Evolutionary conservation across 257 asterid species (phyloP), one percentile per base, ranked within the genome.

Genomic region (Anisodus acutangulus): DNA sequence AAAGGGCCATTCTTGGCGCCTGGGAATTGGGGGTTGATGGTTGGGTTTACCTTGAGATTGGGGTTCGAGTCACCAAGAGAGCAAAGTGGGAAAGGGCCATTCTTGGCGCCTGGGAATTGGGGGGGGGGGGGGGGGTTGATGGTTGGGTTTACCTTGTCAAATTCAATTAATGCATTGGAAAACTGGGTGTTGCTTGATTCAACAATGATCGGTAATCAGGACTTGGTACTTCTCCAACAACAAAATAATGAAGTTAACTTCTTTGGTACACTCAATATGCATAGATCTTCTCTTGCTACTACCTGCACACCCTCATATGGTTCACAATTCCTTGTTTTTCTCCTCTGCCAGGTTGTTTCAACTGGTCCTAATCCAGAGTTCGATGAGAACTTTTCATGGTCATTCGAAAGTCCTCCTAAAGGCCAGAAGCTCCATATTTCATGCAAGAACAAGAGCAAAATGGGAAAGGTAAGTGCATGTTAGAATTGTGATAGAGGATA

Each of bases 361-460:
- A 96, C 97, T 43, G 98, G 98, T 57, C 98, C 99, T 82, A 96
- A 95, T 83, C 99, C 99, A 37, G 98, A 93, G 82, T 96, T 98
- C 93, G 99, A 95, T 0, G 99, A 96, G 89, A 96, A 95, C 90
- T 96, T 96, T 83, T 86, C 94, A 0, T 96, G 98, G 99, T 92
- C 98, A 80, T 94, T 94, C 45, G 99, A 96, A 89, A 94, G 99
- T 89, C 99, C 99, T 78, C 99, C 99, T 26, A 96, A 96, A 86
- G 99, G 99, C 87, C 98, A 94, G 94, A 97, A 97, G 90, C 97
- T 97, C 84, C 99, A 97, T 87, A 97, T 97, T 84, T 97, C 99
- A 58, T 94, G 99, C 98, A 97, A 97, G 93, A 97, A 97, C 85
- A 95, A 97, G 94, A 97, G 98, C 97, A 97, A 97, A 85, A 93